Base-by-base conservation (phyloP, 2,329 filamentous ascomycete species). In the Fusarium keratoplasticum region DNA sequence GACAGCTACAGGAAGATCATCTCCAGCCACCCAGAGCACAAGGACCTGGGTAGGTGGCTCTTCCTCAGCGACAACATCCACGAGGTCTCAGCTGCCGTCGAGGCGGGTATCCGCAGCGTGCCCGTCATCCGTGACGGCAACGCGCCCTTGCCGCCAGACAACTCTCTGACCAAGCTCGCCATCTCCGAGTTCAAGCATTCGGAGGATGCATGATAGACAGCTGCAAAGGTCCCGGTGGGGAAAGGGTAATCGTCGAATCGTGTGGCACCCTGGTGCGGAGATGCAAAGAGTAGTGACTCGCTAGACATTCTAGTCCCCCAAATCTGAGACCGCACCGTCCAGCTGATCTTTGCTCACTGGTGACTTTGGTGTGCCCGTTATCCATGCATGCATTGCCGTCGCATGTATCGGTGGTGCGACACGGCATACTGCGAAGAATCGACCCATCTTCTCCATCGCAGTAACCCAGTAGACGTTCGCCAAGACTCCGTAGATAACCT, bases 51-150 rank as follows among this genome's bases (percentile, higher is more conserved):
- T 13, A 85, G 88, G 65, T 93, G 93, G 85, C 85, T 95, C n/a
- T 96, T 96, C 81, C 84, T 96, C 70, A 96, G 93, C 78, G 94
- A 96, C 83, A 95, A 95, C 79, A 87, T 94, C 54, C 89, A 88
- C 79, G 91, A 93, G 82, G 90, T 93, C 38, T 86, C 88, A 61
- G 91, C 91, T 57, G 91, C 91, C 47, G 86, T 86, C 70, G 83
- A 82, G 66, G 89, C 90, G 13, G 91, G 91, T n/a, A 90, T 93
- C 88, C 85, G 87, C 77, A 89, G 89, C 77, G 83, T 89, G 62
- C 86, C 92, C 5, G 89, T 93, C 65, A 83, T 88, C 65, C 88
- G 94, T 65, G 91, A 92, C 18, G 94, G 93, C 14, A 96, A 96
- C 82, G 88, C 89, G 40, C 87, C 87, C 33, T 83, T 95, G 71